These are phyloP conservation scores for Deuterostichococcus epilithicus DNA, from an alignment of 139 green algal genomes.

Conservation along the genomic window DNA sequence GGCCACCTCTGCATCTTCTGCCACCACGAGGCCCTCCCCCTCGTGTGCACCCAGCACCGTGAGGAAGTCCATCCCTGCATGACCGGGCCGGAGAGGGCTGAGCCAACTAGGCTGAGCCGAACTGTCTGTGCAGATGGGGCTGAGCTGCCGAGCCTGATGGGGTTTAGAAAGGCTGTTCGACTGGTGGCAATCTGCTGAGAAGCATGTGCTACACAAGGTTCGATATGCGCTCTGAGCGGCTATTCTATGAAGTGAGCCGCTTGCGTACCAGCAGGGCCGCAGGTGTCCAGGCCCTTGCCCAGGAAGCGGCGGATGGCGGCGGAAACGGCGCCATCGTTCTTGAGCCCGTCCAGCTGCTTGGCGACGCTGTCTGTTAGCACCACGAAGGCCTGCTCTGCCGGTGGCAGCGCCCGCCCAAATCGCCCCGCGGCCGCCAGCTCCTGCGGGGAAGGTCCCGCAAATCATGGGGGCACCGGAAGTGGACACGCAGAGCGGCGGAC, in stretches of 20 bases:
- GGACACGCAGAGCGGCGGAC: too few relatives aligned
- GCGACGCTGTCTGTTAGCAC: conserved; percentile 62
- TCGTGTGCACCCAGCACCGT: conserved; percentile 69
- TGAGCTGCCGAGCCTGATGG: neutral
- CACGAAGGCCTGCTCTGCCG: conserved; percentile 54
- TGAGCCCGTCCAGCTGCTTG: conserved; percentile 77
- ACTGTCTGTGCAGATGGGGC: neutral
- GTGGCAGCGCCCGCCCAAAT: conserved; percentile 54
- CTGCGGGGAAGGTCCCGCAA: conserved; percentile 6
- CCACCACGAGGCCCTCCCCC: conserved; percentile 69
- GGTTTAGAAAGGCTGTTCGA: neutral
- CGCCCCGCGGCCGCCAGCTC: conserved; percentile 34
- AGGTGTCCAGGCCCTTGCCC: conserved; percentile 56
- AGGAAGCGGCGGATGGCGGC: conserved; percentile 37
- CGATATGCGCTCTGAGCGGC: too few relatives aligned
- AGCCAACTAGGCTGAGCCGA: neutral
- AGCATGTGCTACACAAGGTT: too few relatives aligned
- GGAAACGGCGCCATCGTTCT: conserved; percentile 32
- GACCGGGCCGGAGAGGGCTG: neutral
- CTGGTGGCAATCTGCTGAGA: too few relatives aligned
- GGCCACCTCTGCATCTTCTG: conserved; percentile 41
- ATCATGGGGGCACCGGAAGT: too few relatives aligned
- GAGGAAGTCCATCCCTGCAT: conserved; percentile 54
- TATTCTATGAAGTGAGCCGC: too few relatives aligned
- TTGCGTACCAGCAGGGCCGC: conserved; percentile 56